Base-by-base conservation (phyloP, 2,329 filamentous ascomycete species). In the Chrysosporium queenslandicum region DNA sequence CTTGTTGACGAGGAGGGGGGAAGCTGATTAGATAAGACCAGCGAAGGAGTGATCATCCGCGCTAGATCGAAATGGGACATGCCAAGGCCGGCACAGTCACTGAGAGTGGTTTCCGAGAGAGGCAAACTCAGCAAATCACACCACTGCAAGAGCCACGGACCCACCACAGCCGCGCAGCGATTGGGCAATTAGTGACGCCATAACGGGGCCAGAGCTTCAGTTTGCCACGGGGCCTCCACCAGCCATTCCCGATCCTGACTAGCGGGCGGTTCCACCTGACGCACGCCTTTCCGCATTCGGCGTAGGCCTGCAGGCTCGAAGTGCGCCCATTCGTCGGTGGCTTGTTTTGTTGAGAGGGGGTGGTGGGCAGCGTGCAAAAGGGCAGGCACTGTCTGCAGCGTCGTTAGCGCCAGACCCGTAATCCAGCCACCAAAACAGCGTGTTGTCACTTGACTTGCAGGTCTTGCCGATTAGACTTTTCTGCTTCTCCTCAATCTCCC, bases 371-470 rank as follows among this genome's bases (percentile, higher is more conserved):
- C 37, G 4, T 40, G 18, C 20, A 23, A 23, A 2, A 21, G 12
- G 2, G 37, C 37, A 20, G 37, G 11, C 14, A 29, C 16, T 16
- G 21, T 6, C 27, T 29, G 4, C 40, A 42, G n/a, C 23, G 29
- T 14, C 32, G 18, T 36, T 40, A 40, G 37, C 37, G 37, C 37
- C 37, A 40, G 37, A 21, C 32, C 37, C n/a, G 37, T 40, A 21
- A 40, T 21, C 23, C 37, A 40, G 37, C 18, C 37, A 40, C 37
- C 37, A 40, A 39, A 41, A 41, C 29, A n/a, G 11, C 32, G 34
- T 21, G 42, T 46, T 52, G 50, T 52, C 50, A 52, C 50, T 52
- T 52, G 50, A 52, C 50, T 41, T 40, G 23, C 25, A n/a, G n/a
- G n/a, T 1, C 50, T 21, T 8, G n/a, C n/a, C n/a, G 9, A 25